These are phyloP conservation scores for Saprolegnia diclina DNA, from an alignment of 352 stramenopile species.

Conservation along the genomic window DNA sequence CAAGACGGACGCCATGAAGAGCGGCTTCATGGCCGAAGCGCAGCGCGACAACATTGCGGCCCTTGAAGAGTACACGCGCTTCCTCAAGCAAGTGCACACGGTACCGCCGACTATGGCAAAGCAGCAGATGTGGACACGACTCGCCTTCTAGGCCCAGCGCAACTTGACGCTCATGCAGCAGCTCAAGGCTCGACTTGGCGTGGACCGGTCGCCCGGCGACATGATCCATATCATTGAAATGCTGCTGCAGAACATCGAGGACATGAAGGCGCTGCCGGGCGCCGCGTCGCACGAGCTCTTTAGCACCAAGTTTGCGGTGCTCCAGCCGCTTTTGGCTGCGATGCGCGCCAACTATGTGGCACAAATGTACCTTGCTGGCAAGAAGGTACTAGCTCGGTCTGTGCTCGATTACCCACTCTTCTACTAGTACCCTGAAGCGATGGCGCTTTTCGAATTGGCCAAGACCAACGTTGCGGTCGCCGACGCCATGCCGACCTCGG, in stretches of 20 bases:
- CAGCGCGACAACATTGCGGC: slow-evolving; percentile 25
- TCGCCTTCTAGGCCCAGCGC: slow-evolving; percentile 46
- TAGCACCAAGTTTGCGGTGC: slow-evolving; percentile 64
- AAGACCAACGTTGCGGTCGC: slow-evolving; percentile 53
- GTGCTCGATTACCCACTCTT: too few species aligned
- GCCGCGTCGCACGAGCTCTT: slow-evolving; percentile 38
- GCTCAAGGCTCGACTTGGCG: slow-evolving; percentile 41
- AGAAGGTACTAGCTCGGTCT: slow-evolving; percentile 30
- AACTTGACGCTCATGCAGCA: slow-evolving; percentile 58
- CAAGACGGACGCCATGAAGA: slow-evolving; percentile 32
- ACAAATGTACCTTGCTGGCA: slow-evolving; percentile 55
- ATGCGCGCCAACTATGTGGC: slow-evolving; percentile 56
- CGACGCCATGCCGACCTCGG: slow-evolving; percentile 47
- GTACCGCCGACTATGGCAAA: too few species aligned
- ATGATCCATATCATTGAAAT: slow-evolving; percentile 78
- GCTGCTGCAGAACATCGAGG: slow-evolving; percentile 71
- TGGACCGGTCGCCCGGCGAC: slow-evolving; percentile 47
- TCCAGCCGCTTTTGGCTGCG: slow-evolving; percentile 59
- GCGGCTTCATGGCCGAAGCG: slow-evolving; percentile 21
- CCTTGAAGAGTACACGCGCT: slow-evolving; percentile 71
- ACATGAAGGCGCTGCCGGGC: slow-evolving; percentile 61
- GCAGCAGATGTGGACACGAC: background rate
- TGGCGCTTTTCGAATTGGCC: slow-evolving; percentile 70
- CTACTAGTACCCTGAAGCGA: slow-evolving; percentile 52
- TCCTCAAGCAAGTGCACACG: slow-evolving; percentile 55